phyloP scores from a whole-genome alignment of 169 alveolate species.

The Cryptosporidium parvum region DNA sequence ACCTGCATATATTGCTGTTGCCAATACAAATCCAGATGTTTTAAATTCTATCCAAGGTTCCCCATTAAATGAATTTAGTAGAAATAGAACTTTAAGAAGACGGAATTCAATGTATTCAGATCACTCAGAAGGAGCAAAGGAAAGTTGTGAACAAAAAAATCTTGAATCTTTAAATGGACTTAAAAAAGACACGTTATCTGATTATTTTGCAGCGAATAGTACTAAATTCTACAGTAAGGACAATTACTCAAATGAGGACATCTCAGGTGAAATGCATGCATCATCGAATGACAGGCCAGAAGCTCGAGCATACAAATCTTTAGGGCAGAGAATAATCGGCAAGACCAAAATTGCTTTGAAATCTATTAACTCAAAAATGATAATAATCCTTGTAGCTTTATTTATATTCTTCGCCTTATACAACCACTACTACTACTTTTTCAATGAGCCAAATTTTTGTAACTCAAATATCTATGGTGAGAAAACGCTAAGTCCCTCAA shows the following conservation, averaged over 20 bases:
- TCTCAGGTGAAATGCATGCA: not conserved
- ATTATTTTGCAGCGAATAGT: not conserved
- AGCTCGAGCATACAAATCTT: not conserved
- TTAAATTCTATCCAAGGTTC: not conserved
- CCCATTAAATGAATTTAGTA: not conserved
- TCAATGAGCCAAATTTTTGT: conserved; percentile 50
- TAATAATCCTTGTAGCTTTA: not conserved
- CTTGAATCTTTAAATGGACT: not conserved
- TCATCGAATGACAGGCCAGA: not conserved
- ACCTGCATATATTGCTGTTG: conserved; percentile 57
- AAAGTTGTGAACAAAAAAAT: not conserved
- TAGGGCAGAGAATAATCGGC: not conserved
- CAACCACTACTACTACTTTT: conserved; percentile 13
- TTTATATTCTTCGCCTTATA: not conserved
- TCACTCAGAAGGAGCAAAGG: not conserved
- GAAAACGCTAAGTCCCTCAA: not conserved
- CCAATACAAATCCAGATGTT: conserved; percentile 25
- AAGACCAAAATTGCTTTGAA: not conserved
- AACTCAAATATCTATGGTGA: not conserved
- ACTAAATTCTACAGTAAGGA: not conserved
- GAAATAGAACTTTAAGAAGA: conserved; percentile 11
- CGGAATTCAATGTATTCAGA: conserved; percentile 11
- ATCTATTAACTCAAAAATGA: not conserved
- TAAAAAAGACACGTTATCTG: not conserved
- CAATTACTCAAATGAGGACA: not conserved